Evolutionary conservation across 805 yeast genomes (phyloP), one percentile per base, ranked within the genome.

Genomic region (Isabelozyma rhagii): DNA sequence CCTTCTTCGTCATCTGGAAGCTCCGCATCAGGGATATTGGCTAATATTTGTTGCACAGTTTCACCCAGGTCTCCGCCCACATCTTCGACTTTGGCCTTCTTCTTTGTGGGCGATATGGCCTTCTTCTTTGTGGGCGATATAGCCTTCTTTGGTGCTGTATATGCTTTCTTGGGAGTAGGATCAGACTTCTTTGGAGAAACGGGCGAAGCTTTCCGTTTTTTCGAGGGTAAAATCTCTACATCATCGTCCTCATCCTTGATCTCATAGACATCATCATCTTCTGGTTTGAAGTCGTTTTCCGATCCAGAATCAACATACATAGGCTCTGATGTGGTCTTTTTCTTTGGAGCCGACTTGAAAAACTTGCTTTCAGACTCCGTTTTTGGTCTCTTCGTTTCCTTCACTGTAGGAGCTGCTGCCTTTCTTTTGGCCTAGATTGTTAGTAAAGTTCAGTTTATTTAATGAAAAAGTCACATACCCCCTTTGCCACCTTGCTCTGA

Each of bases 21-120:
- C 44, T 78, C 85, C 0, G 94, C 92, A 58, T 90, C 91, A 1
- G 92, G 87, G 42, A 92, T 87, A 7, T 74, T 70, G 6, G 79
- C 74, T 28, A 91, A 69, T 2, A 88, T 67, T 3, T 82, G 84
- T 27, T 74, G 78, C 0, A 86, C 89, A 10, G 79, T 61, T 21
- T 47, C 27, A 3, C 66, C 72, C n/a, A 10, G n/a, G 36, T 9
- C 36, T 14, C 17, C 41, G 21, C 25, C 14, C 15, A 42, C 25
- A 38, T 36, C 43, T 8, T 49, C 45, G 9, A 41, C 48, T 34
- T 48, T 44, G 28, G 43, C 39, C 14, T 54, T 39, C 14, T 41
- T 39, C 6, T 27, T 39, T 25, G 43, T 28, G 42, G 52, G 17
- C 11, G 34, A 28, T 14, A 49, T 43, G 2, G 36, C 10, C n/a